Percentiles rank a stretch among this genome's conserved stretches.
Conservation (phyloP, 495 filamentous ascomycete genomes). For the Hypoxylon fragiforme region DNA sequence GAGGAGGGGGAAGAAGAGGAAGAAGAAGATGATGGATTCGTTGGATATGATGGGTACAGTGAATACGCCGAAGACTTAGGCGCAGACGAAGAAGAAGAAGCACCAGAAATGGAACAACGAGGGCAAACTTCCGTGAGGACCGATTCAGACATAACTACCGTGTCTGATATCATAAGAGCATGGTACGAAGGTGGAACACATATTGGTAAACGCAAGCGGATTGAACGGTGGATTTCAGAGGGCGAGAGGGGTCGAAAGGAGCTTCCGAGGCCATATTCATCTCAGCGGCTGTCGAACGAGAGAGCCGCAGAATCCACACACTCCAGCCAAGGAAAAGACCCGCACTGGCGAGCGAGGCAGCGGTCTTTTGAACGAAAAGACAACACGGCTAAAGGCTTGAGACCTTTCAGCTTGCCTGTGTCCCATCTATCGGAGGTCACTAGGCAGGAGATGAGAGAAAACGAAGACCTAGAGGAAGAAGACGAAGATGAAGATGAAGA, state of each 20-base stretch:
- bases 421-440: constrained; percentile 12
- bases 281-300: constrained; percentile 1
- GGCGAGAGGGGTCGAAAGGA: constrained; percentile 17
- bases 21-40: neutral
- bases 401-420: constrained; percentile 17
- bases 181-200: neutral
- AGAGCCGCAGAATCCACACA: neutral
- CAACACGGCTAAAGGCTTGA: constrained; percentile 10
- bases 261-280: neutral
- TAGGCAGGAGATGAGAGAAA: constrained; percentile 6
- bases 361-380: constrained; percentile 22
- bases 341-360: constrained; percentile 17
- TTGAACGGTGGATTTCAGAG: constrained; percentile 24
- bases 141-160: too few species aligned
- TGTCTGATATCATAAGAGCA: too few species aligned
- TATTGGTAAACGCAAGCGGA: constrained; percentile 3
- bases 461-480: too few species aligned
- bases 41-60: too few species aligned
- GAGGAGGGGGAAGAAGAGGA: neutral
- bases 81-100: too few species aligned
- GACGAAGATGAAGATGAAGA: too few species aligned
- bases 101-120: too few species aligned
- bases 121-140: too few species aligned
- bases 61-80: too few species aligned
- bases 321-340: neutral